phyloP scores from a whole-genome alignment of 257 asterid genomes.

The Rhazya stricta region DNA sequence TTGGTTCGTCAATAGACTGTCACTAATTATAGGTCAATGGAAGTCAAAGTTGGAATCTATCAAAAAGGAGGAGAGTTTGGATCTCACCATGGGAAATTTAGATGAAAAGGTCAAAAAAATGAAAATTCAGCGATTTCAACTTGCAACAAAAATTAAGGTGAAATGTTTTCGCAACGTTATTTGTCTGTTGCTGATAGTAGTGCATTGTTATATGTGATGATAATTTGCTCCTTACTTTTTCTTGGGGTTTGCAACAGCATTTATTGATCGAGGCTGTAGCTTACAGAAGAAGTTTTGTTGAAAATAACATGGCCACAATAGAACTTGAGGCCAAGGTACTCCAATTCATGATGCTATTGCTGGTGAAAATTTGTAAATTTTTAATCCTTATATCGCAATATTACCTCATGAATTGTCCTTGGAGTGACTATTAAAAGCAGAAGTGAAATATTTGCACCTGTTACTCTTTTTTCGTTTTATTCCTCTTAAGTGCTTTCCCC shows the following conservation, averaged over 20 bases:
- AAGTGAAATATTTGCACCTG: neutral
- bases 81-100: slow-evolving; percentile 44
- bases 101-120: slow-evolving; percentile 46
- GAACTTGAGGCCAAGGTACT: slow-evolving; percentile 76
- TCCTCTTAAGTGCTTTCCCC: too few species aligned
- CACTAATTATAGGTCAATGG: slow-evolving; percentile 44
- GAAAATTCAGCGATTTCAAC: slow-evolving; percentile 51
- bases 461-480: neutral
- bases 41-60: slow-evolving; percentile 48
- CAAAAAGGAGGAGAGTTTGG: slow-evolving; percentile 58
- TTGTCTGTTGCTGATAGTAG: neutral
- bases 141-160: slow-evolving; percentile 64
- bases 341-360: slow-evolving; percentile 2
- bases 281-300: slow-evolving; percentile 61
- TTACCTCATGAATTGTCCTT: neutral
- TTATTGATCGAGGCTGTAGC: slow-evolving; percentile 70
- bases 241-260: slow-evolving; percentile 39
- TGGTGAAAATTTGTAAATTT: neutral
- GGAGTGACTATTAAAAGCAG: neutral
- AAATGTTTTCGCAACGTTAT: neutral
- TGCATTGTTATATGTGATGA: slow-evolving; percentile 5
- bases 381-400: neutral
- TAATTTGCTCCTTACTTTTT: slow-evolving; percentile 18
- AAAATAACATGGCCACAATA: slow-evolving; percentile 46
- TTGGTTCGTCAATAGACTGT: slow-evolving; percentile 5